A percentile compares a stretch with the other conserved stretches of the same genome.
phyloP scores from a whole-genome alignment of 2,329 filamentous ascomycete genomes.

The Neonectria faginata region DNA sequence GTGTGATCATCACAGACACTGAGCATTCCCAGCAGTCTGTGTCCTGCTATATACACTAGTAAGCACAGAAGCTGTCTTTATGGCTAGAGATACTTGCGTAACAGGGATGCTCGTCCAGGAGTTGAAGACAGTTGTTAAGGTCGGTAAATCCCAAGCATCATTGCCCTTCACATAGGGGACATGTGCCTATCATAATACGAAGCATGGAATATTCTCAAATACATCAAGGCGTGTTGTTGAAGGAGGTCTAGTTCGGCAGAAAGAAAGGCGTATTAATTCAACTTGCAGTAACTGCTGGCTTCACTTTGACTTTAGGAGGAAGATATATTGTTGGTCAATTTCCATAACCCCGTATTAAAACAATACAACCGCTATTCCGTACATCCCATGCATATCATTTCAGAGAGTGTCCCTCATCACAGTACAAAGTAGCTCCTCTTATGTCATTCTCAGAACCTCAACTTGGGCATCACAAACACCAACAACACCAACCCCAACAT shows the following conservation, averaged over 20 bases:
- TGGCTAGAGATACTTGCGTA: not conserved
- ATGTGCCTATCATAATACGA: not conserved
- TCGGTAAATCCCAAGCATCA: not conserved
- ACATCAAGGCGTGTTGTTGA: not conserved
- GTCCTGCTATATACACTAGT: not conserved
- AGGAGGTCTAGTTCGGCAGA: not conserved
- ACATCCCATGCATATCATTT: conserved; percentile 13
- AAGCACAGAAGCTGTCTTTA: too few species aligned
- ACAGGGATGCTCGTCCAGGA: not conserved
- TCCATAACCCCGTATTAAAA: conserved; percentile 1
- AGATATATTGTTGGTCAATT: conserved; percentile 17
- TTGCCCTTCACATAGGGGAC: not conserved
- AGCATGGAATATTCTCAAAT: not conserved
- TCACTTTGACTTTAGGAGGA: not conserved
- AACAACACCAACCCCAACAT: conserved; percentile 83
- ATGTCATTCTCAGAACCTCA: conserved; percentile 74
- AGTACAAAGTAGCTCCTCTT: not conserved
- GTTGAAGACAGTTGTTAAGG: not conserved
- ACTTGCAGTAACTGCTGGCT: not conserved
- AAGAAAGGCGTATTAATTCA: not conserved
- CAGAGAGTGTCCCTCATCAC: not conserved
- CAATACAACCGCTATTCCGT: conserved; percentile 27
- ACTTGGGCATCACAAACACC: conserved; percentile 88
- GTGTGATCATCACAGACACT: too few species aligned
- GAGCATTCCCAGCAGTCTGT: not conserved